Evolutionary conservation across 1,284 basidiomycete species (phyloP).

Genomic region (Marasmius oreades): DNA sequence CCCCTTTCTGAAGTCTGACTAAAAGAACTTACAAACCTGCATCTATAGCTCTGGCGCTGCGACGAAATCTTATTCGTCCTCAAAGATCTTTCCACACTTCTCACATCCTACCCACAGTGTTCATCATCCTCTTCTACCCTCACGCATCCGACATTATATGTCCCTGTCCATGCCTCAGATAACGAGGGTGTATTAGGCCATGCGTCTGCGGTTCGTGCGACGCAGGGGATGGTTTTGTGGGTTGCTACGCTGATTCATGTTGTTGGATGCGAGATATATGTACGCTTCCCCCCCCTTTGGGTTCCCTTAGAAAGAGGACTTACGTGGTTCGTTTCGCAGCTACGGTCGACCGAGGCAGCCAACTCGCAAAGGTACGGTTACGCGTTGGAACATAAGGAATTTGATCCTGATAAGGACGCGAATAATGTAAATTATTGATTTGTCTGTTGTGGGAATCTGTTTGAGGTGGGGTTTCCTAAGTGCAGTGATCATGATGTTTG

Average conservation of each 20-base stretch:
- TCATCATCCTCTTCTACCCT: constrained; percentile 4
- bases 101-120: constrained; percentile 21
- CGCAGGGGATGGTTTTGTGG: constrained; percentile 25
- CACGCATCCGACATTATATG: constrained; percentile 14
- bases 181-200: constrained; percentile 12
- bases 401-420: not conserved
- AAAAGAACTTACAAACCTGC: not conserved
- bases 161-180: constrained; percentile 20
- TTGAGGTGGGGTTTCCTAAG: too few relatives aligned
- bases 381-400: not conserved
- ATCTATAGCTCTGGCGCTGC: constrained; percentile 24
- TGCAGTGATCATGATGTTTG: too few relatives aligned
- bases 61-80: constrained; percentile 23
- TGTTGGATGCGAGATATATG: constrained; percentile 23
- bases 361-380: not conserved
- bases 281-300: constrained; percentile 9
- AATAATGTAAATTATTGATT: not conserved
- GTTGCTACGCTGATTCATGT: constrained; percentile 22
- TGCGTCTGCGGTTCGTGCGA: constrained; percentile 18
- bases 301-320: not conserved
- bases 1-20: too few relatives aligned
- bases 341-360: not conserved
- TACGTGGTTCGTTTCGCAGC: not conserved
- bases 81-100: constrained; percentile 7
- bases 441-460: too few relatives aligned